Evolutionary conservation across 805 yeast species (phyloP), one percentile per base, ranked within the genome.

Genomic region (Tetrapisispora nanseiensis): DNA sequence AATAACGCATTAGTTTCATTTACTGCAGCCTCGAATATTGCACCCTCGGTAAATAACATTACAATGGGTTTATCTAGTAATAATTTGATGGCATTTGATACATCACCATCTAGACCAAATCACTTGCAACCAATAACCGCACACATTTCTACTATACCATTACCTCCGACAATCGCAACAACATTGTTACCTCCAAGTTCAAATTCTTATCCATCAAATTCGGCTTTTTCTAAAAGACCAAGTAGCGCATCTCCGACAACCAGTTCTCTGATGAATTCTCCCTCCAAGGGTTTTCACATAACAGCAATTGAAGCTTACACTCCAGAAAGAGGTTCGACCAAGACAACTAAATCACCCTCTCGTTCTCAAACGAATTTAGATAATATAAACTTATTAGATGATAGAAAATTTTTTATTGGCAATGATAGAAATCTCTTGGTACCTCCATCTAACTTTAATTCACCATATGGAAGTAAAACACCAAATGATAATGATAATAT

Each of bases 221-320:
- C 33, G 7, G n/a, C 28, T 15, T 27, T 27, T 22, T 40, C 42
- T 11, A 22, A 24, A 15, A 20, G 18, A 13, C 4, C 30, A 2
- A 22, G 22, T 6, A 36, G 44, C 46, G 52, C 37, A 7, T 49
- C 61, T 1, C 56, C 57, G 13, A 27, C 50, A 2, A 51, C 49
- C 33, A 60, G 51, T 22, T 40, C 61, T 1, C 35, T 59, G 23
- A 41, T 59, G 42, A 49, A 56, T 35, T 61, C 65, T 6, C 73
- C 74, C 10, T 56, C 65, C 1, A 72, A 71, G 44, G 66, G 73
- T 8, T 70, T 66, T 46, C 68, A 69, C 40, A 65, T 69, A 1
- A 68, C 71, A 23, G 74, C 78, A n/a, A 58, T 75, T 48, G 83
- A 78, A 50, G 80, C 82, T 4, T 75, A 74, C 50, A 78, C 85